These are phyloP conservation scores for Groenewaldozyma tartarivorans DNA, from an alignment of 805 yeast genomes.

Conservation along the genomic window DNA sequence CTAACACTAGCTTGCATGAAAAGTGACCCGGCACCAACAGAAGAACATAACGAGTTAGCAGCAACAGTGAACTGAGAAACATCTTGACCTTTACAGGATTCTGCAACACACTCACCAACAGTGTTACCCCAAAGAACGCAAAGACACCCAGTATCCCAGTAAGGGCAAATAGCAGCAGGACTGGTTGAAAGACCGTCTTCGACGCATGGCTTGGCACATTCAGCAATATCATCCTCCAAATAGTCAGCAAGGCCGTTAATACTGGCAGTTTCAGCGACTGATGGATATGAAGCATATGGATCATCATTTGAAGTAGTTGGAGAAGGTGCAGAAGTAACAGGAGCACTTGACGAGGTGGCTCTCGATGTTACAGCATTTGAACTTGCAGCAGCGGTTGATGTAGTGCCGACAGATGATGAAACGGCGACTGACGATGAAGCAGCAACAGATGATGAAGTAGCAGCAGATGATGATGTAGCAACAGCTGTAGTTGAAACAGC, in stretches of 20 bases:
- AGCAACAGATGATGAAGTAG: too few relatives aligned
- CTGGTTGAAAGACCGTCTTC: slow-evolving; percentile 29
- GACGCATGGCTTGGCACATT: slow-evolving; percentile 36
- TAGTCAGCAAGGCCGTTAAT: slow-evolving; percentile 43
- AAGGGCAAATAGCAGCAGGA: slow-evolving; percentile 44
- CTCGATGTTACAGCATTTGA: too few relatives aligned
- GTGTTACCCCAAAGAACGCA: slow-evolving; percentile 40
- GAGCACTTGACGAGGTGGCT: too few relatives aligned
- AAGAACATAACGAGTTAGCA: slow-evolving; percentile 34
- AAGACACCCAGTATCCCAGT: slow-evolving; percentile 44
- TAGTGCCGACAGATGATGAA: too few relatives aligned
- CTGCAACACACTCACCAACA: slow-evolving; percentile 36
- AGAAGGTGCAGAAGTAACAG: neutral
- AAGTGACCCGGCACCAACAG: slow-evolving; percentile 30
- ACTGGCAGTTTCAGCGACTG: slow-evolving; percentile 12
- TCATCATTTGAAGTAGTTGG: slow-evolving; percentile 5
- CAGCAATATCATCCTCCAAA: slow-evolving; percentile 30
- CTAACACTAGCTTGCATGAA: slow-evolving; percentile 10
- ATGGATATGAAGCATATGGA: slow-evolving; percentile 3
- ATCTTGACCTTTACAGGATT: slow-evolving; percentile 30
- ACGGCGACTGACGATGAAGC: too few relatives aligned
- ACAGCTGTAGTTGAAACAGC: too few relatives aligned
- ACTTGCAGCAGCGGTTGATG: too few relatives aligned
- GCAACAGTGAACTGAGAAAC: slow-evolving; percentile 32
- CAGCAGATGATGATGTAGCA: too few relatives aligned